Evolutionary conservation across 1,139 yeast species (phyloP).

Genomic region (Yamadazyma friedrichii): DNA sequence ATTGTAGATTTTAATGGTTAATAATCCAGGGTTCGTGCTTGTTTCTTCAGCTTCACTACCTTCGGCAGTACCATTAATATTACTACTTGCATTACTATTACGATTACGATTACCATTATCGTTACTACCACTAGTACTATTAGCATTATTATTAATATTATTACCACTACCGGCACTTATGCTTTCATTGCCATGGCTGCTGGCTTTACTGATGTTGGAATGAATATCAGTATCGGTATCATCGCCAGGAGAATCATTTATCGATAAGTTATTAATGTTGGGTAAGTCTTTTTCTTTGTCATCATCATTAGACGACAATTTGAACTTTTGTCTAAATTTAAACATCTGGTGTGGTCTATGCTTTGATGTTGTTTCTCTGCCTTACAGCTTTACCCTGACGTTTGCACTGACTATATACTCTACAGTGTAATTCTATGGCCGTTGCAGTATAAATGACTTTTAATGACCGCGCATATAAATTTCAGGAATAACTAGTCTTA

Average conservation of each 20-base stretch:
- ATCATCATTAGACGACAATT: slow-evolving; percentile 28
- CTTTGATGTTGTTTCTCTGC: too few species aligned
- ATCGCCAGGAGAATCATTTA: not conserved
- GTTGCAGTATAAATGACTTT: too few species aligned
- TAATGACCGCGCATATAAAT: too few species aligned
- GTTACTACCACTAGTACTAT: not conserved
- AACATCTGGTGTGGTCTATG: too few species aligned
- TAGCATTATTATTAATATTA: not conserved
- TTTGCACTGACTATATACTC: not conserved
- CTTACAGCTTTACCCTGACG: too few species aligned
- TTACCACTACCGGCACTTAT: not conserved
- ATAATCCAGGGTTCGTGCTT: slow-evolving; percentile 52
- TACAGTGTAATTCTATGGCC: too few species aligned
- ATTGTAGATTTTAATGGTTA: slow-evolving; percentile 67
- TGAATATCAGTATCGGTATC: too few species aligned
- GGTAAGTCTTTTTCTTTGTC: not conserved
- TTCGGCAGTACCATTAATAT: slow-evolving; percentile 17
- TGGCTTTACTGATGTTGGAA: too few species aligned
- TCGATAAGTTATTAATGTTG: not conserved
- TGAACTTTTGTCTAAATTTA: slow-evolving; percentile 49
- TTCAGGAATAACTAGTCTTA: too few species aligned
- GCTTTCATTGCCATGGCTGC: too few species aligned
- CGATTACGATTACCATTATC: not conserved
- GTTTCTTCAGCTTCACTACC: not conserved
- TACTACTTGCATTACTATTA: slow-evolving; percentile 7